These are phyloP conservation scores for Fagopyrum esculentum DNA, from an alignment of 148 eudicot species.

Conservation along the genomic window DNA sequence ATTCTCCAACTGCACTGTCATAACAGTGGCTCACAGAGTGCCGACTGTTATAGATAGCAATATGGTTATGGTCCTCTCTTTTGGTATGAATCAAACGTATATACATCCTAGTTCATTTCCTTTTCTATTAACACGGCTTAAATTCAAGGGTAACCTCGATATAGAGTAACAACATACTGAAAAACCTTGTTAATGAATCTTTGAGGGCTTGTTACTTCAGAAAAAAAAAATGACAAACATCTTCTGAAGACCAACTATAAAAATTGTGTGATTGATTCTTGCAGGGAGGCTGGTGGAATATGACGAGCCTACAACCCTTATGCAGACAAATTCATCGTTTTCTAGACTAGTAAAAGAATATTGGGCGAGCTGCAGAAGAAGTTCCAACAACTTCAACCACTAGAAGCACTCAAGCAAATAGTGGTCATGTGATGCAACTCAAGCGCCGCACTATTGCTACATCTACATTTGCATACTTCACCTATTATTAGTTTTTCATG, in stretches of 20 bases:
- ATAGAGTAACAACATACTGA: too few relatives aligned
- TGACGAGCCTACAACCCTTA: slow-evolving; percentile 58
- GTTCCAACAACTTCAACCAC: slow-evolving; percentile 14
- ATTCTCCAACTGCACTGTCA: slow-evolving; percentile 47
- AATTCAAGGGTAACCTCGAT: too few relatives aligned
- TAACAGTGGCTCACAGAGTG: slow-evolving; percentile 65
- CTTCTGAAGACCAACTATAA: background rate
- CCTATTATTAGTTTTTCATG: background rate
- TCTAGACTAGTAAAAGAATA: slow-evolving; percentile 71
- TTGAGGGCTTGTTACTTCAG: background rate
- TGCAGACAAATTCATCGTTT: slow-evolving; percentile 45
- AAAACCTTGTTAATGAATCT: background rate
- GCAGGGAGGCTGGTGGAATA: slow-evolving; percentile 62
- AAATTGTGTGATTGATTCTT: slow-evolving; percentile 10
- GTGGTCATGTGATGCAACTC: background rate
- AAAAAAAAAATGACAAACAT: background rate
- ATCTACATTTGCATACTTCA: background rate
- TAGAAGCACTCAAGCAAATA: background rate
- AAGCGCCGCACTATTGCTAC: background rate
- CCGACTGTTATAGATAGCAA: slow-evolving; percentile 62
- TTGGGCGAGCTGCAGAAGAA: slow-evolving; percentile 56
- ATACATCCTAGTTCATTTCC: background rate
- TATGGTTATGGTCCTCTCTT: slow-evolving; percentile 66
- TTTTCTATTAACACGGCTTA: background rate
- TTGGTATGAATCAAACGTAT: slow-evolving; percentile 31